phyloP scores from a whole-genome alignment of 345 rosid species.

The Aquilaria malaccensis region DNA sequence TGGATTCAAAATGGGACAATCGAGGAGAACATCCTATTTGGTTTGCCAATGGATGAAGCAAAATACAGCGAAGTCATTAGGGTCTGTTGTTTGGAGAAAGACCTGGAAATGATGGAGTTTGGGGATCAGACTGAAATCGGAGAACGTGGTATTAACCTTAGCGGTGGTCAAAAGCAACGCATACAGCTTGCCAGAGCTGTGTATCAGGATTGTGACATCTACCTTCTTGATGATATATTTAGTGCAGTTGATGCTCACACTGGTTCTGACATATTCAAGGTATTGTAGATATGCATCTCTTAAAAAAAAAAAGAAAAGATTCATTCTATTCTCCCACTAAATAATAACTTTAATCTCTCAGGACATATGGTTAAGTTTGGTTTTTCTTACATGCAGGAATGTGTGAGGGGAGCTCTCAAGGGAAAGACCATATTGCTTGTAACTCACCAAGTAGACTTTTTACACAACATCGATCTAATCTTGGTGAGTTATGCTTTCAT shows the following conservation, averaged over 20 bases:
- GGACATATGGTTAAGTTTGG: conserved; percentile 11
- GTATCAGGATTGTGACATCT: conserved; percentile 82
- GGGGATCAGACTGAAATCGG: conserved; percentile 97
- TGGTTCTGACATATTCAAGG: conserved; percentile 89
- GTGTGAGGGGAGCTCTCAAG: conserved; percentile 80
- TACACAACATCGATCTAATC: conserved; percentile 79
- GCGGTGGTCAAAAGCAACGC: conserved; percentile 98
- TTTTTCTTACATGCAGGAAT: conserved; percentile 41
- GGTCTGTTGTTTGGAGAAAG: conserved; percentile 79
- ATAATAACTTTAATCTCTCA: conserved; percentile 1
- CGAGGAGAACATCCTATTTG: conserved; percentile 79
- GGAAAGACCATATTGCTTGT: conserved; percentile 85
- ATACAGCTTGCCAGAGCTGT: conserved; percentile 92
- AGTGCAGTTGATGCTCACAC: conserved; percentile 99
- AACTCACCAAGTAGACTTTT: conserved; percentile 95
- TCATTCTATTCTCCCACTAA: not conserved
- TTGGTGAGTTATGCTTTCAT: conserved; percentile 31
- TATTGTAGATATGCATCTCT: conserved; percentile 13
- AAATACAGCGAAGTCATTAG: conserved; percentile 58
- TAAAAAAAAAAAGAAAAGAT: not conserved
- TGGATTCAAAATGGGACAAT: conserved; percentile 95
- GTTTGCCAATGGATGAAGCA: conserved; percentile 61
- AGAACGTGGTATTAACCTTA: conserved; percentile 93
- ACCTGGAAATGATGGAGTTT: conserved; percentile 88
- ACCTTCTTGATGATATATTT: conserved; percentile 89